Evolutionary conservation across 306 rosid genomes (phyloP), one percentile per base, ranked within the genome.

Genomic region (Malus fusca): DNA sequence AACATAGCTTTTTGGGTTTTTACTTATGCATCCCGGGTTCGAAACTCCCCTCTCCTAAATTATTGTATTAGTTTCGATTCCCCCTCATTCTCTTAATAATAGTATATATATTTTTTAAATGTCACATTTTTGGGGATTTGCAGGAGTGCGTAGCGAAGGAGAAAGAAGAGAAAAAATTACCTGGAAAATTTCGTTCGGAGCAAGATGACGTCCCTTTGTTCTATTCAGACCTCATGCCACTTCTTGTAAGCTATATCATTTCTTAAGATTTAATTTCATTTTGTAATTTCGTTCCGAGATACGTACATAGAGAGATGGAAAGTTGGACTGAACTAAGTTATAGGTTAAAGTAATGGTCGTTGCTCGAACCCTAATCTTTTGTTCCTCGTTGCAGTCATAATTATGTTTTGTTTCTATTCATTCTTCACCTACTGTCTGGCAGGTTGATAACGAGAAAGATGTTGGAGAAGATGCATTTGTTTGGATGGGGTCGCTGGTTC

Each of bases 381-480:
- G 61, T 46, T 76, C 59, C 62, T 66, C 31, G 14, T 55, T 35
- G 51, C 40, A 17, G 26, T 30, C 18, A 22, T 10, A 71, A 18
- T 23, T 26, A 37, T 46, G 9, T 21, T 74, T 25, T 80, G 76
- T 75, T 71, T 30, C 37, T 17, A 33, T 82, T 74, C 55, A 22
- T 70, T 37, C 37, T 69, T 60, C 31, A 59, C 68, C 35, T 18
- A 42, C 58, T 26, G 44, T 60, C n/a, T 79, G 40, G 76, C 83
- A 95, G 99, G 87, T 92, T 77, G 79, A 73, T 53, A 63, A 84
- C 63, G 91, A 90, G 28, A 88, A 86, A 66, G 80, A 70, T 75
- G 92, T 90, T 61, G 97, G 97, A 74, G 99, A 95, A 88, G 96
- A 95, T 78, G 92, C 93, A 68, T 95, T 88, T 78, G 96, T 91